A percentile compares a stretch with the other conserved stretches of the same genome.
phyloP scores from a whole-genome alignment of 257 asterid species.

The Forsythia suspensa region DNA sequence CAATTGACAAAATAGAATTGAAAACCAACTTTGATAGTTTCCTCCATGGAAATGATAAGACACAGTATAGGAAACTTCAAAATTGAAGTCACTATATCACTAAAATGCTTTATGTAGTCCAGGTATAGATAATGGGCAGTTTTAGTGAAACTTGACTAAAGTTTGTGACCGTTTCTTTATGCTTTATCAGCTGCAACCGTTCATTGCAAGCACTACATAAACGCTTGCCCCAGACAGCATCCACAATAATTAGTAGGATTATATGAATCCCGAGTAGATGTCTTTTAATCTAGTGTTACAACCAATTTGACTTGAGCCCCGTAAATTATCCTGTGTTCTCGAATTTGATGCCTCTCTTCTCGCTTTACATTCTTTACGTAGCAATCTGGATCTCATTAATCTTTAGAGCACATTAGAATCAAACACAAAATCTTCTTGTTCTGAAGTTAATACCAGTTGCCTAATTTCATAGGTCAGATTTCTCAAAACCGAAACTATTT shows the following conservation, averaged over 20 bases:
- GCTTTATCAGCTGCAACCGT: background rate
- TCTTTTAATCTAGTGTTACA: background rate
- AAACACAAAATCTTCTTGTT: slow-evolving; percentile 30
- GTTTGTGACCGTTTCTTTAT: background rate
- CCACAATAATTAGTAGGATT: background rate
- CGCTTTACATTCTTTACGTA: background rate
- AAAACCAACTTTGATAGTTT: too few species aligned
- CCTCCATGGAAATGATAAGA: too few species aligned
- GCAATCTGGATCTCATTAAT: slow-evolving; percentile 1
- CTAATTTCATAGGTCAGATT: slow-evolving; percentile 44
- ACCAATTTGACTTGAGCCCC: background rate
- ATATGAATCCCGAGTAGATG: background rate
- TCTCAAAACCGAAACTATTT: slow-evolving; percentile 40
- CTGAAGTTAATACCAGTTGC: slow-evolving; percentile 26
- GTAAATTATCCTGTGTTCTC: background rate
- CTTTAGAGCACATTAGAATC: slow-evolving; percentile 26
- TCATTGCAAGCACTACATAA: too few species aligned
- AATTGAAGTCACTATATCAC: too few species aligned
- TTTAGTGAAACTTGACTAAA: background rate
- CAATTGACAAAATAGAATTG: too few species aligned
- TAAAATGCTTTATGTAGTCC: too few species aligned
- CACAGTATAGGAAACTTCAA: too few species aligned
- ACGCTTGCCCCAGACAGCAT: background rate
- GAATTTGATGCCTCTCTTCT: background rate
- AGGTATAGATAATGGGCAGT: background rate